Base-by-base conservation (phyloP, 495 filamentous ascomycete genomes). In the Penicillium alfredii region DNA sequence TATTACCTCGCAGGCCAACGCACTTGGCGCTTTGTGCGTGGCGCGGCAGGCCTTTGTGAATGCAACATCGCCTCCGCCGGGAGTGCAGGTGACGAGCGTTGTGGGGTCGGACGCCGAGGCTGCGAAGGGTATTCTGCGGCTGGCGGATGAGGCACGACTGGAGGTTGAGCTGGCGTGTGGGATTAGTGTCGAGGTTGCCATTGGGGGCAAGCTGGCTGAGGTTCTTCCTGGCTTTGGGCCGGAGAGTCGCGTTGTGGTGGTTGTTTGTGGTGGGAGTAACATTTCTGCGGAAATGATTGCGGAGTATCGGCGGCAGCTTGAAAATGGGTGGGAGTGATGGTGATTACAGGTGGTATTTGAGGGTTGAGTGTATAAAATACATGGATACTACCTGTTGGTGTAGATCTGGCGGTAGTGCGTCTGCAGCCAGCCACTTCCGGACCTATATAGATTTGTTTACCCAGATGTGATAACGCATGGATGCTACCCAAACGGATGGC, bases 131-230 rank as follows among this genome's bases (percentile, higher is more conserved):
- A 77, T 80, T 34, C 67, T 80, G 49, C 56, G 72, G 21, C 73
- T 95, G 44, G 78, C 85, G 19, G 86, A 95, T 51, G 84, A 89
- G 31, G 75, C 81, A 56, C 61, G 80, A 31, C 58, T 93, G 49
- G 58, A 88, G 35, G 82, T 93, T 7, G 90, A 95, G 60, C 61
- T 80, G 45, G 76, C 84, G n/a, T 89, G 90, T 57, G 88, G 88
- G 0, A 87, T 88, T 12, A 81, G 74, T 41, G 46, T 84, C 4
- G 77, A 81, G 23, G 61, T 71, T 28, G 73, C 47, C 10, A 9
- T 52, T 8, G 42, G 35, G 12, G 31, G 14, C 18, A 51, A 82
- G 51, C 60, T 80, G 49, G 72, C 64, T 51, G 59, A 69, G n/a
- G 38, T 84, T 7, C 72, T 81, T 1, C 59, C 72, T 21, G 67